phyloP scores from a whole-genome alignment of 306 rosid genomes.

The Medicago arabica region DNA sequence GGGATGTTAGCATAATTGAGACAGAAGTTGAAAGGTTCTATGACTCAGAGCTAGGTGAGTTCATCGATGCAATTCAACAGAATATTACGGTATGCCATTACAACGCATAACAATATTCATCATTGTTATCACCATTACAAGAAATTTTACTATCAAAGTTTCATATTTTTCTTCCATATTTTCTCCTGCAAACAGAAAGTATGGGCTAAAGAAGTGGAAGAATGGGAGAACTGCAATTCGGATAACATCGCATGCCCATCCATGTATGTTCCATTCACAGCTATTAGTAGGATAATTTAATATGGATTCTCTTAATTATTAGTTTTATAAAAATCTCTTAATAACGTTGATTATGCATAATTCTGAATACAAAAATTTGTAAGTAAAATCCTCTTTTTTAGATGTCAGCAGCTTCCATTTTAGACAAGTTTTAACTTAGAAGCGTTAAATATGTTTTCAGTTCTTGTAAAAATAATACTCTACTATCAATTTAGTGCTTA shows the following conservation, averaged over 20 bases:
- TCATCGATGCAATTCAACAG: slow-evolving; percentile 58
- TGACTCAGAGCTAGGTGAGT: slow-evolving; percentile 47
- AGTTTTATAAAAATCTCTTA: not conserved
- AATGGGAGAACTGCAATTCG: slow-evolving; percentile 71
- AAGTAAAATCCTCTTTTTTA: not conserved
- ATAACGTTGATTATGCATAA: not conserved
- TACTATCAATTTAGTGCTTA: too few relatives aligned
- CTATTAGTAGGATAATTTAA: not conserved
- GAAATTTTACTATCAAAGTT: not conserved
- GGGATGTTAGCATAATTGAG: slow-evolving; percentile 79
- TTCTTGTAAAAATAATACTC: too few relatives aligned
- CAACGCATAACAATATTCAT: not conserved
- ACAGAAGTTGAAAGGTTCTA: slow-evolving; percentile 70
- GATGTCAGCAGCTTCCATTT: not conserved
- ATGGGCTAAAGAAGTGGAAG: slow-evolving; percentile 69
- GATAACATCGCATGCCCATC: slow-evolving; percentile 62
- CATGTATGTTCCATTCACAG: slow-evolving; percentile 47
- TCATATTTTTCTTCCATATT: not conserved
- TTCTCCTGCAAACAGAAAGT: slow-evolving; percentile 50
- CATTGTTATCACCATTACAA: not conserved
- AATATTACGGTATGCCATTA: slow-evolving; percentile 68
- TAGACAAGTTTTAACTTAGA: not conserved
- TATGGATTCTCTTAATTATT: not conserved
- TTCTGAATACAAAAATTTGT: not conserved
- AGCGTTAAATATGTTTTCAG: too few relatives aligned